Evolutionary conservation across 306 rosid species (phyloP).

Genomic region (Medicago lupulina): DNA sequence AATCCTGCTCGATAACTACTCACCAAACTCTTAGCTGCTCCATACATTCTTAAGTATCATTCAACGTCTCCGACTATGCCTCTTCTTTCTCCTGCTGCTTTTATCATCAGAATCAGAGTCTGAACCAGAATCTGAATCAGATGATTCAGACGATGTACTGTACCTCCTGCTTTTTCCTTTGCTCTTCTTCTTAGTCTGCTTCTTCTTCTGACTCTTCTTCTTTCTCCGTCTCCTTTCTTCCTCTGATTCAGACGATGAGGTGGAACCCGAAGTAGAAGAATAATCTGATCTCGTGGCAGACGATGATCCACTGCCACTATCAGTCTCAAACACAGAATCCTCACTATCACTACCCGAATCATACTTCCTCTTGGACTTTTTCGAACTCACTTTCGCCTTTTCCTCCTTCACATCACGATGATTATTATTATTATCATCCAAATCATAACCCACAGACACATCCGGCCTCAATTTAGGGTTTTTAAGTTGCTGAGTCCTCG

Average conservation of each 20-base stretch:
- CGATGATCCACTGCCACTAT: constrained; percentile 79
- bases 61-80: constrained; percentile 63
- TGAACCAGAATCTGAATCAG: constrained; percentile 69
- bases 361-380: constrained; percentile 83
- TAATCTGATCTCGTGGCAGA: constrained; percentile 77
- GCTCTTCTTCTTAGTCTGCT: constrained; percentile 64
- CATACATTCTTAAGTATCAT: constrained; percentile 21
- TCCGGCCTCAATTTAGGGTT: constrained; percentile 87
- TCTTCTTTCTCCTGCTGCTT: constrained; percentile 72
- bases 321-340: constrained; percentile 94
- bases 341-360: constrained; percentile 75
- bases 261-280: constrained; percentile 74
- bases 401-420: constrained; percentile 53
- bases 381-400: constrained; percentile 54
- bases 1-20: constrained; percentile 7
- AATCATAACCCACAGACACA: constrained; percentile 53
- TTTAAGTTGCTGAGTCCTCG: constrained; percentile 90
- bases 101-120: constrained; percentile 82
- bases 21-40: constrained; percentile 27
- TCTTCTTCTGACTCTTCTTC: constrained; percentile 68
- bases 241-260: constrained; percentile 88
- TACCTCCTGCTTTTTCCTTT: constrained; percentile 63
- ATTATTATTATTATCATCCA: constrained; percentile 56
- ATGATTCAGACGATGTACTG: constrained; percentile 83
- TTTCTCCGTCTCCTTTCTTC: constrained; percentile 70